Conservation (phyloP, 345 rosid species). For the Trapa incisa region DNA sequence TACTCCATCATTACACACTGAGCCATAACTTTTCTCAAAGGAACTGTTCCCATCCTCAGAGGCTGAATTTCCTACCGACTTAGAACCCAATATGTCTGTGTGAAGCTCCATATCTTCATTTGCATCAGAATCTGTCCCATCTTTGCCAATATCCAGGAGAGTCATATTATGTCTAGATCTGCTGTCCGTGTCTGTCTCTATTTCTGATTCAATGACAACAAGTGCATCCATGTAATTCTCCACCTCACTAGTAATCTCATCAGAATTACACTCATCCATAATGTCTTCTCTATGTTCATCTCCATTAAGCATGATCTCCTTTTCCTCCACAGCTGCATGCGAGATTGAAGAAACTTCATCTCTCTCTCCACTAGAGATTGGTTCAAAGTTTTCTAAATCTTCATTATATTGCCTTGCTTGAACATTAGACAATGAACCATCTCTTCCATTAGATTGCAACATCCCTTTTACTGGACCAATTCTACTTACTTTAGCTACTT, state of each 20-base stretch:
- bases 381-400: constrained; percentile 32
- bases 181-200: constrained; percentile 53
- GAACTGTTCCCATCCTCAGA: constrained; percentile 66
- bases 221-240: constrained; percentile 88
- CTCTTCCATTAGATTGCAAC: constrained; percentile 25
- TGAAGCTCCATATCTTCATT: constrained; percentile 38
- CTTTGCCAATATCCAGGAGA: constrained; percentile 19
- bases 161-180: constrained; percentile 21
- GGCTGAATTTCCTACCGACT: constrained; percentile 43
- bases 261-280: constrained; percentile 47
- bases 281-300: constrained; percentile 30
- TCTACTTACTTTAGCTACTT: constrained; percentile 35
- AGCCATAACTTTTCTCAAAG: constrained; percentile 36
- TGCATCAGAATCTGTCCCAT: constrained; percentile 28
- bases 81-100: constrained; percentile 46
- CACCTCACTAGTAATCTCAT: constrained; percentile 70
- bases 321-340: constrained; percentile 18
- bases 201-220: constrained; percentile 78
- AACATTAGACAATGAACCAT: constrained; percentile 21
- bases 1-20: constrained; percentile 43
- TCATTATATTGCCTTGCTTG: constrained; percentile 6
- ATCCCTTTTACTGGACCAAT: constrained; percentile 36
- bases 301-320: constrained; percentile 26
- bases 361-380: constrained; percentile 22
- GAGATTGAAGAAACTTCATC: constrained; percentile 18